Evolutionary conservation across 495 filamentous ascomycete species (phyloP).

Genomic region (Elasticomyces elasticus): DNA sequence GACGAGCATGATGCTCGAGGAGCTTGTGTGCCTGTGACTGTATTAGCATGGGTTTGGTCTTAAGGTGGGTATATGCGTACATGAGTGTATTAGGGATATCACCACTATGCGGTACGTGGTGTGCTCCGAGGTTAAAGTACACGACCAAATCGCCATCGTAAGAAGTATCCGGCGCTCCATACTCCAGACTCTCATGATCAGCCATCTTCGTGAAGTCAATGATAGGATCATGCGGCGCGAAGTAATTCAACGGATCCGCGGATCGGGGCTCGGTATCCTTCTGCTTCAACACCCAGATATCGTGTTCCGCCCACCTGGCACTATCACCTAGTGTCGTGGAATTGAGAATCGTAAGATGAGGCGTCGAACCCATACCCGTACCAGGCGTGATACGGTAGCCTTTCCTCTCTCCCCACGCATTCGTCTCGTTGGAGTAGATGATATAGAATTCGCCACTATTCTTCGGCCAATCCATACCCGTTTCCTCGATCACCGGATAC

Average conservation of each 20-base stretch:
- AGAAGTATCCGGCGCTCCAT: slow-evolving; percentile 19
- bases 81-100: slow-evolving; percentile 20
- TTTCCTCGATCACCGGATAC: slow-evolving; percentile 37
- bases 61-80: neutral
- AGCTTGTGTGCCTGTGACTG: slow-evolving; percentile 10
- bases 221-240: slow-evolving; percentile 40
- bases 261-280: slow-evolving; percentile 45
- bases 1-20: slow-evolving; percentile 21
- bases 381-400: slow-evolving; percentile 45
- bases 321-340: slow-evolving; percentile 39
- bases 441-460: slow-evolving; percentile 43
- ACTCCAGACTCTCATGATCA: slow-evolving; percentile 41
- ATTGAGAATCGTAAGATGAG: slow-evolving; percentile 40
- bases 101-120: slow-evolving; percentile 39
- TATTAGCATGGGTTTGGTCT: neutral
- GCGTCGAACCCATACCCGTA: slow-evolving; percentile 18
- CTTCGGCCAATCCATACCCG: slow-evolving; percentile 42
- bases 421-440: slow-evolving; percentile 41
- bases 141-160: slow-evolving; percentile 43
- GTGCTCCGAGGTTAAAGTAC: slow-evolving; percentile 49
- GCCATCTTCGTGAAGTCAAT: slow-evolving; percentile 49
- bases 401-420: slow-evolving; percentile 44
- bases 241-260: slow-evolving; percentile 39
- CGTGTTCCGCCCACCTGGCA: slow-evolving; percentile 40
- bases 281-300: slow-evolving; percentile 42